phyloP scores from a whole-genome alignment of 129 eudicot species.

The Pittosporum tobira region DNA sequence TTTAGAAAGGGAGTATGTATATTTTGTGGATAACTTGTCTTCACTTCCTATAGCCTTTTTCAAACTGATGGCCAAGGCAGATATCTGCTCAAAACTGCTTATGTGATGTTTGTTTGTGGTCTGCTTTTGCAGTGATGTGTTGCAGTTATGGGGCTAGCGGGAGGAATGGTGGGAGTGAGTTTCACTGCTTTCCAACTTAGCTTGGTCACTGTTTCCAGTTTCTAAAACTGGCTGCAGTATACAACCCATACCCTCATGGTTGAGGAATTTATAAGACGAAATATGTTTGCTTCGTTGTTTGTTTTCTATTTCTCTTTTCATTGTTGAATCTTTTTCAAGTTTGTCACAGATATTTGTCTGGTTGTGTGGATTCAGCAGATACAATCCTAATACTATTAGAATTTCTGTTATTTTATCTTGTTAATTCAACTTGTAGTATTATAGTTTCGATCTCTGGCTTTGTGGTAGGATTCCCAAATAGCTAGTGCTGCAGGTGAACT shows the following conservation, averaged over 20 bases:
- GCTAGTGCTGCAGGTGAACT: no score
- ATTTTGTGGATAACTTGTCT: not conserved
- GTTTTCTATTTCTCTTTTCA: not conserved
- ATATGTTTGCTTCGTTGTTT: not conserved
- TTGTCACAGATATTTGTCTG: not conserved
- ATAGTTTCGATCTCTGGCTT: no score
- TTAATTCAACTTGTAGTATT: no score
- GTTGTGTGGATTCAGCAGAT: no score
- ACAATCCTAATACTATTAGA: no score
- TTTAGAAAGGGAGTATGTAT: not conserved
- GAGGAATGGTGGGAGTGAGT: not conserved
- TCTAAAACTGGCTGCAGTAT: slow-evolving; percentile 8
- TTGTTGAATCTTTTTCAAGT: not conserved
- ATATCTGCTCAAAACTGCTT: no score
- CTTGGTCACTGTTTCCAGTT: not conserved
- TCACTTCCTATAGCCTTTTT: not conserved
- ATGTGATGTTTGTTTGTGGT: not conserved
- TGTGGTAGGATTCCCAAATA: no score
- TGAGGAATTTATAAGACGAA: not conserved
- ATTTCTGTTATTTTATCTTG: no score
- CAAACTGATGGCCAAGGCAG: not conserved
- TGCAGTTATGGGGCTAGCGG: not conserved
- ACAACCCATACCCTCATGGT: not conserved
- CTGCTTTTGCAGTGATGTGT: slow-evolving; percentile 9
- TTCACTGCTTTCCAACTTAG: no score